These are phyloP conservation scores for Oxyria digyna DNA, from an alignment of 148 eudicot genomes.

Conservation along the genomic window DNA sequence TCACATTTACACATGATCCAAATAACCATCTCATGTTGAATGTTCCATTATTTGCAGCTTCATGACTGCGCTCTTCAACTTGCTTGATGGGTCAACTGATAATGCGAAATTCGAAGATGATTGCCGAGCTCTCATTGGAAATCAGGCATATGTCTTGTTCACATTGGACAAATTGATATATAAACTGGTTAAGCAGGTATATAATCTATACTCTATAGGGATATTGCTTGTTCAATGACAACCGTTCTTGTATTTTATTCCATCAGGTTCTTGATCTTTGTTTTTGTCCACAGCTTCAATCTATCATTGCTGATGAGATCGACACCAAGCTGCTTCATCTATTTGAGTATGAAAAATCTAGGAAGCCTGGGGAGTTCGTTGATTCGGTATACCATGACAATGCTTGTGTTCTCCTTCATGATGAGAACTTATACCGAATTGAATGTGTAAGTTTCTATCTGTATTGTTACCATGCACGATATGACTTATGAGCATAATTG, in stretches of 20 bases:
- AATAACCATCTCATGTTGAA: neutral
- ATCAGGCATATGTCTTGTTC: conserved; percentile 82
- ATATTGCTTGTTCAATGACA: neutral
- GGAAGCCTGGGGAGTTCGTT: conserved; percentile 43
- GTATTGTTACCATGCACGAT: neutral
- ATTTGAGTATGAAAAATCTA: conserved; percentile 72
- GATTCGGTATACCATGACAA: conserved; percentile 87
- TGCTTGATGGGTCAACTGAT: conserved; percentile 91
- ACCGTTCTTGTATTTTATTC: neutral
- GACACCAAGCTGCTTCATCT: conserved; percentile 76
- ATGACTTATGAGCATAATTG: neutral
- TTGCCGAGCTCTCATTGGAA: conserved; percentile 78
- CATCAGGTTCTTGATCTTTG: neutral
- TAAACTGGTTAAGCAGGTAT: conserved; percentile 92
- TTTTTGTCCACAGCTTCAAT: conserved; percentile 61
- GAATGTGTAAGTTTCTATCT: conserved; percentile 52
- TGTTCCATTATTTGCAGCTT: conserved; percentile 41
- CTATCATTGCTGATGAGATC: conserved; percentile 68
- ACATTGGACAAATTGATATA: conserved; percentile 91
- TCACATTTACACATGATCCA: neutral
- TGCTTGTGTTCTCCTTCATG: conserved; percentile 74
- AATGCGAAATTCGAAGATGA: conserved; percentile 95
- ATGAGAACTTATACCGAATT: conserved; percentile 82
- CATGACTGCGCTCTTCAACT: conserved; percentile 53
- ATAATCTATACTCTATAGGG: conserved; percentile 6